A percentile compares a stretch with the other conserved stretches of the same genome.
phyloP scores from a whole-genome alignment of 2,329 filamentous ascomycete species.

The Neofusicoccum kwambonambiense region DNA sequence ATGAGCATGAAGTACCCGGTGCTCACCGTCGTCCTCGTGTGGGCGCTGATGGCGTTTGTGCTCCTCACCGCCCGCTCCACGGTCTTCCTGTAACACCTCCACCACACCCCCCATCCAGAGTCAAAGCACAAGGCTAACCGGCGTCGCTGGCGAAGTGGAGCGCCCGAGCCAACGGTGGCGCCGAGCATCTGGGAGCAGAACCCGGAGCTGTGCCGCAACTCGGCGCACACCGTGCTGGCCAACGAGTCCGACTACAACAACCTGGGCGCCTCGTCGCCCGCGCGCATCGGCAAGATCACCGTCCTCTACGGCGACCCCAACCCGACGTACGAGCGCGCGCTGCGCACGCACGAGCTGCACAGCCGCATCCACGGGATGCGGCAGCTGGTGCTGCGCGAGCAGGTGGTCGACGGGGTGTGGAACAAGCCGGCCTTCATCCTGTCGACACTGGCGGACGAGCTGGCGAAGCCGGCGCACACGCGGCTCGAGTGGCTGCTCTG shows the following conservation, averaged over 20 bases:
- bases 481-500: slow-evolving; percentile 1
- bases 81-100: neutral
- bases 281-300: slow-evolving; percentile 15
- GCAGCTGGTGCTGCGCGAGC: slow-evolving; percentile 29
- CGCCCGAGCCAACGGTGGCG: neutral
- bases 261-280: neutral
- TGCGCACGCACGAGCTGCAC: slow-evolving; percentile 35
- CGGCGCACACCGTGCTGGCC: neutral
- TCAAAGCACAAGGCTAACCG: neutral
- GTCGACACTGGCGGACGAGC: neutral
- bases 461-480: neutral
- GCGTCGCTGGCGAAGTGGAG: neutral
- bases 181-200: neutral
- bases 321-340: slow-evolving; percentile 34
- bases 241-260: slow-evolving; percentile 13
- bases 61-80: neutral
- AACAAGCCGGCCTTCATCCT: neutral
- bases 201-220: neutral
- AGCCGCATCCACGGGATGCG: slow-evolving; percentile 35
- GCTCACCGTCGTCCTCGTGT: neutral
- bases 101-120: neutral
- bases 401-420: neutral
- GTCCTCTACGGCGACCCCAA: slow-evolving; percentile 17
- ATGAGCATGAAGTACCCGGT: neutral
- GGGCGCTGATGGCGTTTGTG: neutral